phyloP scores from a whole-genome alignment of 805 yeast species.

The Barnettozyma siamensis region DNA sequence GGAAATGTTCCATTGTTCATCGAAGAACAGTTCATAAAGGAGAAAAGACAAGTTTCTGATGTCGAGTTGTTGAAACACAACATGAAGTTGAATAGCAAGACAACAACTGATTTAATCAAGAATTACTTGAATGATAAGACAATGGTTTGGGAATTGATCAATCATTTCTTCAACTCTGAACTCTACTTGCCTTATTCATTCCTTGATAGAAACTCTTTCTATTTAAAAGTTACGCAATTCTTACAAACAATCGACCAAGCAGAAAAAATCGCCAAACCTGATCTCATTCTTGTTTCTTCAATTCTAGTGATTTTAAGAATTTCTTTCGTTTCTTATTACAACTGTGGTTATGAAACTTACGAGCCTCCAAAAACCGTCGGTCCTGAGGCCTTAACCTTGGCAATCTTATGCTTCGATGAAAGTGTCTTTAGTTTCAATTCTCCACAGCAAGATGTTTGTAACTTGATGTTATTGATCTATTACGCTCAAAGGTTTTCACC shows the following conservation, averaged over 20 bases:
- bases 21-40: conserved; percentile 6
- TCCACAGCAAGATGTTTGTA: not conserved
- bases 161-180: conserved; percentile 9
- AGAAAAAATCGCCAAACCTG: not conserved
- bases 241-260: not conserved
- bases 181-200: conserved; percentile 3
- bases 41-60: conserved; percentile 3
- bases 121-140: conserved; percentile 1
- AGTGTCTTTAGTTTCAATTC: not conserved
- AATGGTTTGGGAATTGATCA: conserved; percentile 3
- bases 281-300: not conserved
- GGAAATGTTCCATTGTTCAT: conserved; percentile 3
- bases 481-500: conserved; percentile 4
- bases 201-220: conserved; percentile 1
- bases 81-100: not conserved
- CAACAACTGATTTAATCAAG: not conserved
- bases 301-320: conserved; percentile 3
- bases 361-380: conserved; percentile 1
- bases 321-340: conserved; percentile 6
- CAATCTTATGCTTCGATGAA: conserved; percentile 6
- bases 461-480: conserved; percentile 5
- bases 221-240: conserved; percentile 2
- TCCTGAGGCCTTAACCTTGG: conserved; percentile 5
- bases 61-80: conserved; percentile 4
- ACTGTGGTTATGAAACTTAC: conserved; percentile 1